A percentile compares a stretch with the other conserved stretches of the same genome.
Conservation (phyloP, 805 yeast species). For the Maudiozyma bulderi region DNA sequence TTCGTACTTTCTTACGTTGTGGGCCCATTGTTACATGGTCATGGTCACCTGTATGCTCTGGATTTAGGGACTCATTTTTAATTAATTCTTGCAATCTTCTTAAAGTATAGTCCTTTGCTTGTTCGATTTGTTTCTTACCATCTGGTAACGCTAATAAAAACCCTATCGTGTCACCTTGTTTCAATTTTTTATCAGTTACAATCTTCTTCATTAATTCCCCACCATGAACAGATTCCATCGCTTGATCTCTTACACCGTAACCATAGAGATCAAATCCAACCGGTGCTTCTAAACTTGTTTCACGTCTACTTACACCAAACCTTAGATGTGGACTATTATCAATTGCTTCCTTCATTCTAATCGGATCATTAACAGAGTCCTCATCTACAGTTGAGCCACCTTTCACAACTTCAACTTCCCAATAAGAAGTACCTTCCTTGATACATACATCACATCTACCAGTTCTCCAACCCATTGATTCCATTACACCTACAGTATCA, state of each 20-base stretch:
- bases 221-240: conserved; percentile 62
- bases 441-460: conserved; percentile 66
- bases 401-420: conserved; percentile 56
- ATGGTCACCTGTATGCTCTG: neutral
- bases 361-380: conserved; percentile 1
- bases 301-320: conserved; percentile 74
- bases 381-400: conserved; percentile 14
- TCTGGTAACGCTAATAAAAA: conserved; percentile 62
- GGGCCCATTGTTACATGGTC: conserved; percentile 1
- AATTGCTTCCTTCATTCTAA: conserved; percentile 17
- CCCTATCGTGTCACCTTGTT: conserved; percentile 77
- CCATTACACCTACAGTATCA: conserved; percentile 37
- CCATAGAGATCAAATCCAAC: conserved; percentile 94
- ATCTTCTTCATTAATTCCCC: conserved; percentile 35
- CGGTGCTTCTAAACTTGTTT: conserved; percentile 87
- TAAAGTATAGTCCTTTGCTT: conserved; percentile 32
- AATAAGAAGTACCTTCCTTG: conserved; percentile 69
- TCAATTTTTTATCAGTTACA: conserved; percentile 35
- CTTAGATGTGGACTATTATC: conserved; percentile 51
- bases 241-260: conserved; percentile 75
- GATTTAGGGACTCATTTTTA: neutral
- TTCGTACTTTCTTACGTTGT: conserved; percentile 7
- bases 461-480: conserved; percentile 71
- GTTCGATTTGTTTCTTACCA: conserved; percentile 34
- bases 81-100: conserved; percentile 23